Conservation (phyloP, 345 rosid genomes). For the Dipteronia sinensis region DNA sequence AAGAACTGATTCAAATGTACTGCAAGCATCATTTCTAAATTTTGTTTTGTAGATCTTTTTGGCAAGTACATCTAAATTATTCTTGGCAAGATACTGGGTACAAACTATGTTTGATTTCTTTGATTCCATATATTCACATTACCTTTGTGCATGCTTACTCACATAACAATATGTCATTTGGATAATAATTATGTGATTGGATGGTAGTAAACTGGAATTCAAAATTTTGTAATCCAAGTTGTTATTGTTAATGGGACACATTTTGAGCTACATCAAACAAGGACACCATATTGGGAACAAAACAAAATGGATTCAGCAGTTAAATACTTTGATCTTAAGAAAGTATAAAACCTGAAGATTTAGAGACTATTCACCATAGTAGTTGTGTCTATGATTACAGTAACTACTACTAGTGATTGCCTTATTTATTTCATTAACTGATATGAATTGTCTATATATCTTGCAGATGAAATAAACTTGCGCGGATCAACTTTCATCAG, state of each 20-base stretch:
- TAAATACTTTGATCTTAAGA: not conserved
- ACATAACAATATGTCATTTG: not conserved
- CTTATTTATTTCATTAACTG: not conserved
- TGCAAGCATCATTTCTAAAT: not conserved
- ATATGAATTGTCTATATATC: not conserved
- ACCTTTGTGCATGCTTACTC: too few species aligned
- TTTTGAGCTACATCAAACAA: not conserved
- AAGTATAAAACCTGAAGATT: not conserved
- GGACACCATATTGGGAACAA: not conserved
- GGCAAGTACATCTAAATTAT: not conserved
- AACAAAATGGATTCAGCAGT: too few species aligned
- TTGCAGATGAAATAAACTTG: conserved; percentile 15
- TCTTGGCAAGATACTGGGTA: not conserved
- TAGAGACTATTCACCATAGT: not conserved
- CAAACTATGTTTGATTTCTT: too few species aligned
- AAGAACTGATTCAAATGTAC: not conserved
- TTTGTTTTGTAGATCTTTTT: not conserved
- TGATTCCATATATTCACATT: too few species aligned
- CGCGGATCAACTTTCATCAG: not conserved
- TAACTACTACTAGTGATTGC: not conserved
- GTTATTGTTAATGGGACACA: not conserved
- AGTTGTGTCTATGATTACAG: not conserved
- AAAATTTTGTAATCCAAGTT: not conserved
- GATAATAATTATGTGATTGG: not conserved
- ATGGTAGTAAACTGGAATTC: not conserved